Conservation (phyloP, 2,329 filamentous ascomycete species). For the Fusarium tanahbumbuense region DNA sequence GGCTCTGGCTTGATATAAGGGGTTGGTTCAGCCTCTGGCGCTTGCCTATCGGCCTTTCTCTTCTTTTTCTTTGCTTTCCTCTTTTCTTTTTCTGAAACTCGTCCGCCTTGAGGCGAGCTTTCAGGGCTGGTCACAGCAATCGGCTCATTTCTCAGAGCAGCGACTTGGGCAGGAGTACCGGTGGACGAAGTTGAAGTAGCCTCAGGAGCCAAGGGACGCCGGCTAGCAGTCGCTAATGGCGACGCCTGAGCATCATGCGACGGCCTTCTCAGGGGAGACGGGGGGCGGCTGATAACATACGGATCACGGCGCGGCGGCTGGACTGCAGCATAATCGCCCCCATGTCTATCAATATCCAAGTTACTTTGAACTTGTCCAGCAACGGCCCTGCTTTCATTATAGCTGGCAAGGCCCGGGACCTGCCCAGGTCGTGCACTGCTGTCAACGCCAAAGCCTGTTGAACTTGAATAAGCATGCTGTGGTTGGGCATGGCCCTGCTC, state of each 20-base stretch:
- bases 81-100: conserved; percentile 61
- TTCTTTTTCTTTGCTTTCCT: conserved; percentile 65
- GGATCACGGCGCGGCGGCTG: conserved; percentile 37
- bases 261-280: conserved; percentile 74
- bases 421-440: conserved; percentile 30
- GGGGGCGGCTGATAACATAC: conserved; percentile 51
- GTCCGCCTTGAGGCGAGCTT: conserved; percentile 67
- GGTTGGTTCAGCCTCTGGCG: conserved; percentile 58
- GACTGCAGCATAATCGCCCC: conserved; percentile 22
- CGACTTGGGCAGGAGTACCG: conserved; percentile 63
- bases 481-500: conserved; percentile 13
- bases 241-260: conserved; percentile 78
- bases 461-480: conserved; percentile 20
- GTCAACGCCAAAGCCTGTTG: conserved; percentile 18
- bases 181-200: conserved; percentile 36
- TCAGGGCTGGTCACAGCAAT: conserved; percentile 66
- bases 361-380: conserved; percentile 56
- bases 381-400: conserved; percentile 32
- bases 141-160: conserved; percentile 65
- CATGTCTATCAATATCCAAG: conserved; percentile 40
- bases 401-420: conserved; percentile 51
- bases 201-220: conserved; percentile 28
- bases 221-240: conserved; percentile 63
- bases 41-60: conserved; percentile 64
- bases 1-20: conserved; percentile 74